Percentiles rank a stretch among this genome's conserved stretches.
phyloP scores from a whole-genome alignment of 768 basidiomycete species.

The Termitomyces sp. region DNA sequence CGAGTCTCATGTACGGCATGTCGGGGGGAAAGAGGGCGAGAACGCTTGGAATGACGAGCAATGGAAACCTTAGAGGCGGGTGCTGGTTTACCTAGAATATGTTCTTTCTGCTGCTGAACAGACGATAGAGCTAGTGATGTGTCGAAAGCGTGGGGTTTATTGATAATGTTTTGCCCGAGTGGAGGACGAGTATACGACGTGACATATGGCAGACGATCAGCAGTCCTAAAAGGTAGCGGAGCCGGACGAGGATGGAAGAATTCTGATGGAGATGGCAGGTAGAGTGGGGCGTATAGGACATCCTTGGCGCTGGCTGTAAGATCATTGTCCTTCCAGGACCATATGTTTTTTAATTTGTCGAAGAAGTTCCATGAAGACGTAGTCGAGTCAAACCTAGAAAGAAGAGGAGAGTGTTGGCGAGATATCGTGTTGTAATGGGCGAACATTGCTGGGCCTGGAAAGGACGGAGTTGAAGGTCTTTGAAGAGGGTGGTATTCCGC shows the following conservation, averaged over 20 bases:
- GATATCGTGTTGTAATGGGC: background rate
- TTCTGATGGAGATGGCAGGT: background rate
- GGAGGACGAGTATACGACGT: background rate
- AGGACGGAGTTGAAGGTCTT: background rate
- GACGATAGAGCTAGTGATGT: background rate
- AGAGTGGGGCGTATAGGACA: background rate
- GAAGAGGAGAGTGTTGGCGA: background rate
- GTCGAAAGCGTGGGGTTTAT: background rate
- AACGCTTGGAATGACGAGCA: slow-evolving; percentile 7
- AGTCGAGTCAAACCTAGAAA: background rate
- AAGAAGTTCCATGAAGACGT: background rate
- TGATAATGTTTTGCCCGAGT: background rate
- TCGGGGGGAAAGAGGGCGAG: background rate
- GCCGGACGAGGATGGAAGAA: background rate
- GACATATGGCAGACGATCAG: background rate
- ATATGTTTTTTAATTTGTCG: background rate
- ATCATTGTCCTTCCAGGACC: background rate
- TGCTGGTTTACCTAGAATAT: background rate
- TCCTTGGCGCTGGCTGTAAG: background rate
- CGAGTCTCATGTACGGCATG: background rate
- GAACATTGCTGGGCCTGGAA: background rate
- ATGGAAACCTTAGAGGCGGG: background rate
- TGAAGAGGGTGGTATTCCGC: background rate
- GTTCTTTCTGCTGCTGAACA: background rate
- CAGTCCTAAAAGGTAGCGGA: background rate